Evolutionary conservation across 768 basidiomycete species (phyloP), one percentile per base, ranked within the genome.

Genomic region (Fibroporia radiculosa): DNA sequence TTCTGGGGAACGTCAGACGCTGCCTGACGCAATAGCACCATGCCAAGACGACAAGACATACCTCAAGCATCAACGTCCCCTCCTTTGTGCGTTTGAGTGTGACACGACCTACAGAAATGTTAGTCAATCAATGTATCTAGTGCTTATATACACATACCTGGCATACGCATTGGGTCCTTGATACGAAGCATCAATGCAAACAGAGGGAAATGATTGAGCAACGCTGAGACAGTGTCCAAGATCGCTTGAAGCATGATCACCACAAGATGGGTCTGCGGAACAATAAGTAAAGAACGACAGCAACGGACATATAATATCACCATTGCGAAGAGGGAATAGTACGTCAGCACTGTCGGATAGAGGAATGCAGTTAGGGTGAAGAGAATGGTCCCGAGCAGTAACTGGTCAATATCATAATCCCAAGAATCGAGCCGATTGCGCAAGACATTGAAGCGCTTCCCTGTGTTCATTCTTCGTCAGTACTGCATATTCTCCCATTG

Each of bases 141-240:
- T n/a, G 29, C 29, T 8, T 31, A n/a, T n/a, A n/a, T n/a, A n/a
- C n/a, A n/a, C 55, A 2, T 44, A 85, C 93, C 88, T 46, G 95
- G 91, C 6, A 96, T 57, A 23, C 95, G 71, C 54, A 74, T 72
- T 1, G 90, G 82, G 57, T 95, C 90, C 61, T 97, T 96, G 6
- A 80, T 52, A 22, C 89, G 71, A 24, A 97, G 60, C 74, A 93
- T 80, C 23, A 97, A 61, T 0, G 84, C 84, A 60, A 97, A 97
- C 2, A 98, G 67, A 1, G 95, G 93, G 51, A 96, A 96, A 51
- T 91, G 83, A 50, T 96, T 93, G 71, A 98, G 77, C 51, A 92
- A 81, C 0, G 80, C 82, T 19, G 93, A 66, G 2, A 73, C 62
- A 0, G 77, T 78, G 52, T 86, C 80, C 24, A 92, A 62, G 6